Base-by-base conservation (phyloP, 2,329 filamentous ascomycete genomes). In the Alternaria brassicae region DNA sequence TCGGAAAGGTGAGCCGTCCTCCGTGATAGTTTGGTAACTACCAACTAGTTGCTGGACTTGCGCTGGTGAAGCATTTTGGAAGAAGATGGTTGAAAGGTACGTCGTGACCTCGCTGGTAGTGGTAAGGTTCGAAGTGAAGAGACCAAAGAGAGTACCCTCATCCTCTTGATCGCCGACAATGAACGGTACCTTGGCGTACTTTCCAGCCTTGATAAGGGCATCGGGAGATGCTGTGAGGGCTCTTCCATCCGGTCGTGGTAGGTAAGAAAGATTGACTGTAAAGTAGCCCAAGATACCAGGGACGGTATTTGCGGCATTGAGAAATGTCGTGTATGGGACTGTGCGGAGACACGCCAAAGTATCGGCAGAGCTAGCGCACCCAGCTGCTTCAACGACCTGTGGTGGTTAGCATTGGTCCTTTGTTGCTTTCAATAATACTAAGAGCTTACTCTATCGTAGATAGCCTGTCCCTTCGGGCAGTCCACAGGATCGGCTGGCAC, bases 91-190 rank as follows among this genome's bases (percentile, higher is more conserved):
- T 2, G 78, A 69, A 21, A 95, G 77, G 70, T 94, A 94, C 17
- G 83, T 78, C 32, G 87, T 82, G 0, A 93, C 66, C 6, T 86
- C 77, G 1, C 78, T 77, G 0, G 83, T 86, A 1, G 83, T 89
- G 9, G 86, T 90, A 50, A 93, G 79, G 72, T 93, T 91, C 30
- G 77, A 72, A 64, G 91, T 89, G 74, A 89, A 88, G 32, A 93
- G 81, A 5, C 88, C 82, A 72, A 93, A 92, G 2, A 93, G 76
- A 0, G 91, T 92, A 17, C 91, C 90, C 76, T 94, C 91, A 71
- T 94, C 91, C 79, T 93, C 90, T 75, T 92, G 89, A 71, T 92
- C 85, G 40, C 91, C 90, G 37, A 90, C 84, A 56, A 89, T 89
- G 71, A 89, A 83, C 2, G 87, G 87, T 0, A 89, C 84, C 12